Conservation (phyloP, 805 yeast genomes). For the Candida michaelii region DNA sequence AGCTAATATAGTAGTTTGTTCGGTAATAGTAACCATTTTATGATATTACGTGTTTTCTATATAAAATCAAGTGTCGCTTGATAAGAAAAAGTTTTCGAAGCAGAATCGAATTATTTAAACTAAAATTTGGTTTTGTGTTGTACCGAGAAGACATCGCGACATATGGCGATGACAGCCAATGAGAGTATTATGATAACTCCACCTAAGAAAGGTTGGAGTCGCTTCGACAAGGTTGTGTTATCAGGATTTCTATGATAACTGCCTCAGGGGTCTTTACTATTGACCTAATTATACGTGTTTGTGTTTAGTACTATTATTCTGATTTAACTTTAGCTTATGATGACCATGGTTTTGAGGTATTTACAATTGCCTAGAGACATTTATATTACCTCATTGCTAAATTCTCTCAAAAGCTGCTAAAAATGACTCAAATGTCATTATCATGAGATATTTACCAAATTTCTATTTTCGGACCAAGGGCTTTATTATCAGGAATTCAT, state of each 20-base stretch:
- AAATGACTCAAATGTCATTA: not conserved
- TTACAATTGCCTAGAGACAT: not conserved
- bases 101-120: slow-evolving; percentile 7
- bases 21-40: slow-evolving; percentile 44
- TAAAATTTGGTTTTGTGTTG: slow-evolving; percentile 5
- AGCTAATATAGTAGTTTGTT: slow-evolving; percentile 76
- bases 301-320: no score
- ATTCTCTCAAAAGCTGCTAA: not conserved
- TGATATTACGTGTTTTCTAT: slow-evolving; percentile 7
- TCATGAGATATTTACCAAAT: slow-evolving; percentile 4
- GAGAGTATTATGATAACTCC: slow-evolving; percentile 1
- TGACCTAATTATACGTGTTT: no score
- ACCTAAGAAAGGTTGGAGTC: not conserved
- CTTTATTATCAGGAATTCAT: not conserved
- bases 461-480: not conserved
- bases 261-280: no score
- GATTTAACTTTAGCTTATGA: no score
- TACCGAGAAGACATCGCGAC: slow-evolving; percentile 5
- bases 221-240: not conserved
- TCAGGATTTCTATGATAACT: not conserved
- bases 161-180: slow-evolving; percentile 1
- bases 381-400: not conserved
- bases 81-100: slow-evolving; percentile 11
- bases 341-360: not conserved
- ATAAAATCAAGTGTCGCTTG: slow-evolving; percentile 2